Base-by-base conservation (phyloP, 108 stramenopile genomes). In the Skeletonema potamos region DNA sequence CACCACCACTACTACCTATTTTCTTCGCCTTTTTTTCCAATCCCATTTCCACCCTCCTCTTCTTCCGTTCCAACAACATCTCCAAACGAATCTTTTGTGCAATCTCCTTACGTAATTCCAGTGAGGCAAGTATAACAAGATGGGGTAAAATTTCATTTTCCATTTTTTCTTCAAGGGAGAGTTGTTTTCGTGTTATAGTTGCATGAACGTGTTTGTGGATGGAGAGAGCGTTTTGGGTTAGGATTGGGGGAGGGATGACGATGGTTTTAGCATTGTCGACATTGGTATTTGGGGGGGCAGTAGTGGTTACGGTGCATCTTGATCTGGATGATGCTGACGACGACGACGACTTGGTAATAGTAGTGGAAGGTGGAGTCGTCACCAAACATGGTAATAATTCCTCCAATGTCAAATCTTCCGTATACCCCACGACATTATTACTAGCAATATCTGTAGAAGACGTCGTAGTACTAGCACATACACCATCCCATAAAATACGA, bases 401-500 rank as follows among this genome's bases (percentile, higher is more conserved):
- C 11, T 54, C 41, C 20, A 65, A 32, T 17, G 71, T 72, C 24
- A 73, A 63, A 41, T 79, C 77, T 62, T 79, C 72, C 7, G 62
- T 29, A 41, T 79, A 79, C 26, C 66, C 66, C 39, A 32, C 18
- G 6, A 46, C 51, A 26, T 51, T n/a, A 54, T 11, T 18, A 54
- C 36, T 48, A 48, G n/a, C n/a, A n/a, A n/a, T n/a, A n/a, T n/a
- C n/a, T n/a, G n/a, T n/a, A n/a, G n/a, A n/a, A n/a, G 18, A 5
- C 6, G 48, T 6, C 3, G 13, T 13, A 20, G 17, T 20, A 51
- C 28, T 15, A 0, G 57, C 13, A 32, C 68, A 58, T 27, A n/a
- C n/a, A n/a, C 68, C 68, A 20, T 77, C 68, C 77, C 77, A 79
- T 10, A 79, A 46, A 6, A 74, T 55, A 6, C 72, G 77, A 48